Evolutionary conservation across 2,329 filamentous ascomycete genomes (phyloP), one percentile per base, ranked within the genome.

Genomic region (Diplodia mutila): DNA sequence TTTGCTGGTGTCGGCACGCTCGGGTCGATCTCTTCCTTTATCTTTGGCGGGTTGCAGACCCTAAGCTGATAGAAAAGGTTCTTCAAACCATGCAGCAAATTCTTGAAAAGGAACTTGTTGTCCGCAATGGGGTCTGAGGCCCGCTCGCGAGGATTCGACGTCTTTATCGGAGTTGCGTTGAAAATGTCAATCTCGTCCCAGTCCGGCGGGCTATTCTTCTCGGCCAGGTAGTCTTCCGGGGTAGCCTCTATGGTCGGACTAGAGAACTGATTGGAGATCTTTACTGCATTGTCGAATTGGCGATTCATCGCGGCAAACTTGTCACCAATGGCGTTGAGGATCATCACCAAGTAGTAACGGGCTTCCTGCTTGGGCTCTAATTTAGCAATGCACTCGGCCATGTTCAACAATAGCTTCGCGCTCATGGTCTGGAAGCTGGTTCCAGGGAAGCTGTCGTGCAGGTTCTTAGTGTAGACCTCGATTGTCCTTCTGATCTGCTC

Each of bases 371-470:
- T 99, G 76, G 97, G 92, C 23, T 91, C 90, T 73, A 99, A 86
- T 78, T 94, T 97, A 1, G 94, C 92, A 75, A 99, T 99, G 77
- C 93, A 97, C 75, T 99, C 96, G 0, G 94, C 95, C 93, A 99
- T 96, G 77, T 99, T 99, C 14, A 99, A 84, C 0, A 99, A 84
- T 2, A 99, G 84, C 79, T 98, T 99, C 0, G 95, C 96, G 73
- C 95, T 98, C 95, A 99, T 99, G 0, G 95, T 99, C 79, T 99
- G 96, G 76, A 99, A 99, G 79, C 94, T 99, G 0, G 96, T 98
- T 9, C 96, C 96, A 0, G 95, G 96, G 70, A 97, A 97, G 70
- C 92, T 93, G 78, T 98, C 95, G 75, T 97, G 93, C 25, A 99
- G 83, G 74, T 98, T 98, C 75, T 91, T 93, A 1, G 96, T 98